phyloP scores from a whole-genome alignment of 2,329 filamentous ascomycete species.

The Cordyceps militaris region DNA sequence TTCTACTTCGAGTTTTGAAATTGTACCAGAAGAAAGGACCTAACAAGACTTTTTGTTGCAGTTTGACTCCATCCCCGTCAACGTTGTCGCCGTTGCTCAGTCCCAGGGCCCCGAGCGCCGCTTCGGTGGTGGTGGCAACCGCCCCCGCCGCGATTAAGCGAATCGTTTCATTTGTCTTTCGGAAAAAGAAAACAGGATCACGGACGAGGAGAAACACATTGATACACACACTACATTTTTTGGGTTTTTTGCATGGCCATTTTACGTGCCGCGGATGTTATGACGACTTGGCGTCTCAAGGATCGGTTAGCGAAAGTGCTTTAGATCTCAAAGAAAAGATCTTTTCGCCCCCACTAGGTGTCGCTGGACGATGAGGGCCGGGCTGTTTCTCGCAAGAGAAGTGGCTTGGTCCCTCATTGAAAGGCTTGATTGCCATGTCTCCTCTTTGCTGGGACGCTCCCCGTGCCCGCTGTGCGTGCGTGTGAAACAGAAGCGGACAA shows the following conservation, averaged over 20 bases:
- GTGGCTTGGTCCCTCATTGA: conserved; percentile 44
- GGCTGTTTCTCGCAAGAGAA: conserved; percentile 28
- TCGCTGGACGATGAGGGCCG: conserved; percentile 58
- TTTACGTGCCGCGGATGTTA: conserved; percentile 24
- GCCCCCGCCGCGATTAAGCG: conserved; percentile 42
- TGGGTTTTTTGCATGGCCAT: conserved; percentile 16
- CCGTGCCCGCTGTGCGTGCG: conserved; percentile 21
- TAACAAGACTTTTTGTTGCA: conserved; percentile 35
- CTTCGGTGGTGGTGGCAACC: conserved; percentile 70
- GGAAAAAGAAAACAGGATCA: conserved; percentile 6
- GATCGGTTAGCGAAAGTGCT: conserved; percentile 47
- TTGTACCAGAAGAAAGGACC: conserved; percentile 1
- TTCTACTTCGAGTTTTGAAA: not conserved
- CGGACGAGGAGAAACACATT: conserved; percentile 4
- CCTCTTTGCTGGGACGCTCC: conserved; percentile 23
- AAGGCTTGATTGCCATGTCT: conserved; percentile 79
- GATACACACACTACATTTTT: conserved; percentile 18
- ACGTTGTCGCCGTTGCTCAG: conserved; percentile 85
- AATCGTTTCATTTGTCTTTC: conserved; percentile 10
- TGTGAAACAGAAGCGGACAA: not conserved
- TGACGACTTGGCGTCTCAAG: conserved; percentile 46
- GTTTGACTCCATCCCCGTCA: conserved; percentile 98
- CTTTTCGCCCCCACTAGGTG: conserved; percentile 65
- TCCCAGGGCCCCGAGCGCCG: conserved; percentile 78
- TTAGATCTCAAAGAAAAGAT: conserved; percentile 55